Evolutionary conservation across 2,329 filamentous ascomycete species (phyloP), one percentile per base, ranked within the genome.

Genomic region (Cordyceps cateniannulata): DNA sequence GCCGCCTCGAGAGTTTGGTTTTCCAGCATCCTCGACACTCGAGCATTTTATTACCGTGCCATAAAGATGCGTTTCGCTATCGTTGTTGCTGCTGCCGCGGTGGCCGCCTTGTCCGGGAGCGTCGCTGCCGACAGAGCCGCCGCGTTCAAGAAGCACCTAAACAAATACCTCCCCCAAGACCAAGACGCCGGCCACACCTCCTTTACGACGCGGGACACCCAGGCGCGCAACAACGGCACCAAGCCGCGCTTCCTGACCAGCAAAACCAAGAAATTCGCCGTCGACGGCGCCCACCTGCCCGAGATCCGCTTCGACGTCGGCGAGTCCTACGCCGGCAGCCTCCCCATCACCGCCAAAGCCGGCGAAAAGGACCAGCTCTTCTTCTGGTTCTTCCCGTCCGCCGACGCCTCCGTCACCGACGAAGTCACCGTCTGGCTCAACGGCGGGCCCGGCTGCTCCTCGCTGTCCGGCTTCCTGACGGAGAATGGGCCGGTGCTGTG

Each of bases 401-500:
- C 75, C 0, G 81, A 83, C 40, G 69, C 75, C 1, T 69, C 75
- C 6, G 76, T 78, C 0, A 73, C 76, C 0, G 79, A 87, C 53
- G 85, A 88, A 63, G 80, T 89, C 44, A 72, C 85, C 1, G 85
- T 88, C 52, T 89, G 81, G 81, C 71, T 81, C 32, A 86, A 85
- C 62, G 84, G 84, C 3, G 77, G 77, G 16, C 81, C 81, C 18
- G 81, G 81, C 22, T 85, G 81, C 65, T 79, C 77, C 32, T 89
- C 85, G 1, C 78, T 90, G 8, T 81, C 85, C 64, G 89, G 88
- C 6, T 76, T 93, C 1, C 70, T 93, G 8, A 88, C 90, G 53
- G 89, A 93, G 66, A 93, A 91, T 66, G 89, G 90, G 0, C 87
- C 89, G 0, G 88, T 90, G 67, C 62, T 81, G 5, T 90, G 87